Percentiles rank a stretch among this genome's conserved stretches.
These are phyloP conservation scores for Ogataea pilisensis DNA, from an alignment of 805 yeast genomes.

Conservation along the genomic window DNA sequence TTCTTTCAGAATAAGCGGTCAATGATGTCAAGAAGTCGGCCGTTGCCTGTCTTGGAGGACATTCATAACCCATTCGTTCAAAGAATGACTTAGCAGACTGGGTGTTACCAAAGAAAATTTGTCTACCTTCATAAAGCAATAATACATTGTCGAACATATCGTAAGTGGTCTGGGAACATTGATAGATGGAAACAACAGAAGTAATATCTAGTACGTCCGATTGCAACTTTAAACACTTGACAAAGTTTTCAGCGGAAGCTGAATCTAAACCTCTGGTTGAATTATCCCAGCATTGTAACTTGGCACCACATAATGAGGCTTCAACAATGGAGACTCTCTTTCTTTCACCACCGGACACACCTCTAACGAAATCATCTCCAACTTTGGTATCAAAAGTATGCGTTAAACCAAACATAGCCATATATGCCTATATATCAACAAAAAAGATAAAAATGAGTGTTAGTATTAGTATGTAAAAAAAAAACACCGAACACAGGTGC, in stretches of 20 bases:
- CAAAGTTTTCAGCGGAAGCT: slow-evolving; percentile 58
- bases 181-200: slow-evolving; percentile 43
- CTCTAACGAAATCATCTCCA: slow-evolving; percentile 55
- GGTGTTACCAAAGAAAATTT: slow-evolving; percentile 34
- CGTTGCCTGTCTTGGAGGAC: slow-evolving; percentile 39
- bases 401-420: slow-evolving; percentile 28
- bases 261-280: slow-evolving; percentile 65
- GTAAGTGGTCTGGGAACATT: slow-evolving; percentile 36
- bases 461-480: neutral
- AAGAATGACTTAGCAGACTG: slow-evolving; percentile 32
- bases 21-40: slow-evolving; percentile 39
- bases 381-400: slow-evolving; percentile 53
- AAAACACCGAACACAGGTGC: too few species aligned
- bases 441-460: neutral
- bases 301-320: slow-evolving; percentile 31
- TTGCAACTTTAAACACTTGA: slow-evolving; percentile 47
- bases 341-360: slow-evolving; percentile 63
- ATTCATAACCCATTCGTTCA: slow-evolving; percentile 35
- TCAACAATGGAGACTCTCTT: slow-evolving; percentile 60
- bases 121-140: slow-evolving; percentile 36
- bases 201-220: slow-evolving; percentile 42
- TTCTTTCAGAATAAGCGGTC: slow-evolving; percentile 28
- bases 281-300: slow-evolving; percentile 54
- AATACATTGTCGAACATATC: slow-evolving; percentile 36
- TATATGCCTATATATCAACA: slow-evolving; percentile 26